These are phyloP conservation scores for Saccharomycopsis synnaedendra DNA, from an alignment of 805 yeast species.

Conservation along the genomic window DNA sequence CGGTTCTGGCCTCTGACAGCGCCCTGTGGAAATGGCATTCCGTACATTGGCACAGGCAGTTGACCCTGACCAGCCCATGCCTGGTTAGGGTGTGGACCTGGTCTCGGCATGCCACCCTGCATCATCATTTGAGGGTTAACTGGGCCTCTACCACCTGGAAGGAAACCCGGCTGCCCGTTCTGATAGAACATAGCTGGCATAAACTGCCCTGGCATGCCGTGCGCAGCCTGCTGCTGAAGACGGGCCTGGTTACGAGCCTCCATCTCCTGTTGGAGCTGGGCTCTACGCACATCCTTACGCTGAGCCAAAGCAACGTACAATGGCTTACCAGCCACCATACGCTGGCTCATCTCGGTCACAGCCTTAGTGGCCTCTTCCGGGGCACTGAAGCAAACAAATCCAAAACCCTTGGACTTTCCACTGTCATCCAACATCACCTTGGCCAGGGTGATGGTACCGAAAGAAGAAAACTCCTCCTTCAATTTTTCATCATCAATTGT, in stretches of 20 bases:
- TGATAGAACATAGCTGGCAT: conserved; percentile 75
- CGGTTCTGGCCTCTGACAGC: conserved; percentile 34
- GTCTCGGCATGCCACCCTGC: conserved; percentile 54
- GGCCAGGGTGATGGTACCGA: conserved; percentile 91
- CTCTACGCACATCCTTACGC: conserved; percentile 95
- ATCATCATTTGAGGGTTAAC: conserved; percentile 64
- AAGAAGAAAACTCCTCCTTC: conserved; percentile 84
- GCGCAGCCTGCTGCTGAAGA: conserved; percentile 94
- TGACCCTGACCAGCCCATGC: conserved; percentile 60
- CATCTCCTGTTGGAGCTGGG: conserved; percentile 94
- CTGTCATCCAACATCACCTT: conserved; percentile 91
- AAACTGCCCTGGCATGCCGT: conserved; percentile 79
- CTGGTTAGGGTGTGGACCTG: conserved; percentile 41
- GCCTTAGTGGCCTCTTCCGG: conserved; percentile 99
- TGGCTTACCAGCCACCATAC: conserved; percentile 91
- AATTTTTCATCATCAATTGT: conserved; percentile 83
- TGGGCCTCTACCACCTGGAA: conserved; percentile 76
- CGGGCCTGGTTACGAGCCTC: conserved; percentile 98
- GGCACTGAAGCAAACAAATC: conserved; percentile 93
- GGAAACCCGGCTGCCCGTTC: conserved; percentile 62
- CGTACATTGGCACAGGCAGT: conserved; percentile 73
- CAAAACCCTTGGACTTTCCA: conserved; percentile 96
- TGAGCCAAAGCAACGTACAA: conserved; percentile 97
- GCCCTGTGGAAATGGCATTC: conserved; percentile 71
- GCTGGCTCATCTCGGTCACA: conserved; percentile 95